phyloP scores from a whole-genome alignment of 768 basidiomycete genomes.

The Sporobolomyces roseus region DNA sequence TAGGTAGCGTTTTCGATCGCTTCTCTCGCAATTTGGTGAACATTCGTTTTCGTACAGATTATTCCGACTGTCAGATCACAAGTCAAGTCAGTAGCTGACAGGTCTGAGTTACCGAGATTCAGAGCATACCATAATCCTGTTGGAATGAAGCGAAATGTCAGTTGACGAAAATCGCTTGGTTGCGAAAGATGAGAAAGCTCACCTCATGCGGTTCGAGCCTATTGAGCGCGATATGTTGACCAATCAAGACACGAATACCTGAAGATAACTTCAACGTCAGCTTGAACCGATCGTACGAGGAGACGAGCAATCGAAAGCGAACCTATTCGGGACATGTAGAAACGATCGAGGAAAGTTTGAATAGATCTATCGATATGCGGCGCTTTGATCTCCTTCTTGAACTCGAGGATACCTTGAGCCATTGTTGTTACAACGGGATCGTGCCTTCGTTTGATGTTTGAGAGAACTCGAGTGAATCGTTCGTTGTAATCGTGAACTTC shows the following conservation, averaged over 20 bases:
- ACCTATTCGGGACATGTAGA: conserved; percentile 91
- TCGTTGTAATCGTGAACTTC: conserved; percentile 90
- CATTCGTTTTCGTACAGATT: conserved; percentile 91
- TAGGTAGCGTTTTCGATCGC: conserved; percentile 90
- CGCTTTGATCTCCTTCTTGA: conserved; percentile 66
- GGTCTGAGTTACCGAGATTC: too few species aligned
- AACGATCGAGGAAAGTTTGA: conserved; percentile 82
- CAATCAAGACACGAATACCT: conserved; percentile 85
- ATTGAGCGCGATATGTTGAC: conserved; percentile 76
- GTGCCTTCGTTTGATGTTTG: conserved; percentile 86
- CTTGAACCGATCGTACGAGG: too few species aligned
- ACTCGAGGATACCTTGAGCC: conserved; percentile 89
- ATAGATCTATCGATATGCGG: conserved; percentile 73
- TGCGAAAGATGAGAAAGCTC: background rate
- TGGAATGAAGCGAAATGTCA: too few species aligned
- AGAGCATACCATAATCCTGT: conserved; percentile 41
- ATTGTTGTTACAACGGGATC: conserved; percentile 97
- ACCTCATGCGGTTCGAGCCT: conserved; percentile 65
- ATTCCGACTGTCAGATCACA: conserved; percentile 73
- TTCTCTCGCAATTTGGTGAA: conserved; percentile 96
- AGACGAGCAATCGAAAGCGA: background rate
- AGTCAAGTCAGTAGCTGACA: background rate
- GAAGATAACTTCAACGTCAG: conserved; percentile 19
- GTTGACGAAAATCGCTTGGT: too few species aligned
- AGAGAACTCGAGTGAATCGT: conserved; percentile 78